These are phyloP conservation scores for Rhazya stricta DNA, from an alignment of 257 asterid species.

Conservation along the genomic window DNA sequence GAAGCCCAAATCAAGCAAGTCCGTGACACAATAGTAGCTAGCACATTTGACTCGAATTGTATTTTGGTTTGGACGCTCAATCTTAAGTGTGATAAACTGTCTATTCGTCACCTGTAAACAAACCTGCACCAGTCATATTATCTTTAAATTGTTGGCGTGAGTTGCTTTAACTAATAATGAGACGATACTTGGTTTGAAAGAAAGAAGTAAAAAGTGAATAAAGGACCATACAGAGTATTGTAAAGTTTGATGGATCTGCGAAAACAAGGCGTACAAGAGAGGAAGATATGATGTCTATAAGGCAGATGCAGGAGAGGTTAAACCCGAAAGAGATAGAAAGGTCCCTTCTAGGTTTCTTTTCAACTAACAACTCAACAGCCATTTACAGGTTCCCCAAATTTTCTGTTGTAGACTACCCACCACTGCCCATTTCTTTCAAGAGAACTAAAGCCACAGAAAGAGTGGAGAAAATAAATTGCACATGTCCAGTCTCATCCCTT, in stretches of 20 bases:
- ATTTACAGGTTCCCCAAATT: background rate
- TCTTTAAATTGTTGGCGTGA: too few relatives aligned
- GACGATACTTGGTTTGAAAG: background rate
- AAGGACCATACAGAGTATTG: background rate
- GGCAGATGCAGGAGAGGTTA: background rate
- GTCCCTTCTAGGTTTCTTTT: background rate
- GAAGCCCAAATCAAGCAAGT: too few relatives aligned
- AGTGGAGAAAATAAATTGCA: background rate
- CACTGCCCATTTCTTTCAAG: background rate
- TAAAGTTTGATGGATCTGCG: background rate
- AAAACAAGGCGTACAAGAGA: slow-evolving; percentile 20
- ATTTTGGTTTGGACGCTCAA: too few relatives aligned
- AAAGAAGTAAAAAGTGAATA: background rate
- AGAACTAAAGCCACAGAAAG: background rate
- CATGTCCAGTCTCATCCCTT: too few relatives aligned
- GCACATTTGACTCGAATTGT: too few relatives aligned
- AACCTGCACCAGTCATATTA: too few relatives aligned
- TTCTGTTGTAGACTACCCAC: slow-evolving; percentile 21
- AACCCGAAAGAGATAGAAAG: background rate
- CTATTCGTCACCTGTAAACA: too few relatives aligned
- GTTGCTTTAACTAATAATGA: background rate
- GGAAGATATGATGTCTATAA: background rate
- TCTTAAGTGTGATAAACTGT: too few relatives aligned
- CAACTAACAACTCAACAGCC: background rate
- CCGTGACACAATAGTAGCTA: too few relatives aligned